Conservation (phyloP, 2,329 filamentous ascomycete species). For the Penicillium glabrum region DNA sequence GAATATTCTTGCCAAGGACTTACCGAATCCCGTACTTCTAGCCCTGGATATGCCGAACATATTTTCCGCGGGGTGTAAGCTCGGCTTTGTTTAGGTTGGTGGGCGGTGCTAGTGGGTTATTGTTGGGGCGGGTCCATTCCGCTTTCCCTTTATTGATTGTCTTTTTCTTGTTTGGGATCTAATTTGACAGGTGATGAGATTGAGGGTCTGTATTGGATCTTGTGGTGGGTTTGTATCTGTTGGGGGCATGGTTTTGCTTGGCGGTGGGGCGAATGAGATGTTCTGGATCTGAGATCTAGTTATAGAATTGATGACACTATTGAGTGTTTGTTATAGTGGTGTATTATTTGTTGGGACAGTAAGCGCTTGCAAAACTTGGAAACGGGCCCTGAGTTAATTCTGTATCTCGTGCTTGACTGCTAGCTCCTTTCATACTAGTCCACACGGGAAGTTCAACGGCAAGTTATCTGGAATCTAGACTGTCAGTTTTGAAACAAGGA, state of each 20-base stretch:
- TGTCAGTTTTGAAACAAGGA: neutral
- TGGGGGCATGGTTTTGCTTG: neutral
- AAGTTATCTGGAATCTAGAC: neutral
- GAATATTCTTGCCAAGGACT: constrained; percentile 10
- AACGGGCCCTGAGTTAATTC: neutral
- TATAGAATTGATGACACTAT: neutral
- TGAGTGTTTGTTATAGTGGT: no score
- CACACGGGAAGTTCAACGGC: neutral
- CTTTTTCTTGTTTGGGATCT: neutral
- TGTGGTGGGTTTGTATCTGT: neutral
- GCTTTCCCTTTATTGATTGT: neutral
- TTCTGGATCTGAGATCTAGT: neutral
- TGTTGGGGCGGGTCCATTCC: neutral
- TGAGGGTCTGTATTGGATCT: neutral
- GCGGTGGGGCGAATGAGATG: neutral
- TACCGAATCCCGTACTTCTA: neutral
- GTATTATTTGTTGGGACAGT: neutral
- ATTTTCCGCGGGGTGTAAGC: constrained; percentile 11
- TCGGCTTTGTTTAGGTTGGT: neutral
- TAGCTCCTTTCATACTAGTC: no score
- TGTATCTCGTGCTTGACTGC: no score
- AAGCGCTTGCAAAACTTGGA: neutral
- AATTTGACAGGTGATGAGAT: neutral
- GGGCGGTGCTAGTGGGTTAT: neutral
- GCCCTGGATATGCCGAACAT: constrained; percentile 8